These are phyloP conservation scores for Erysimum pusillum DNA, from an alignment of 441 rosid genomes.

Conservation along the genomic window DNA sequence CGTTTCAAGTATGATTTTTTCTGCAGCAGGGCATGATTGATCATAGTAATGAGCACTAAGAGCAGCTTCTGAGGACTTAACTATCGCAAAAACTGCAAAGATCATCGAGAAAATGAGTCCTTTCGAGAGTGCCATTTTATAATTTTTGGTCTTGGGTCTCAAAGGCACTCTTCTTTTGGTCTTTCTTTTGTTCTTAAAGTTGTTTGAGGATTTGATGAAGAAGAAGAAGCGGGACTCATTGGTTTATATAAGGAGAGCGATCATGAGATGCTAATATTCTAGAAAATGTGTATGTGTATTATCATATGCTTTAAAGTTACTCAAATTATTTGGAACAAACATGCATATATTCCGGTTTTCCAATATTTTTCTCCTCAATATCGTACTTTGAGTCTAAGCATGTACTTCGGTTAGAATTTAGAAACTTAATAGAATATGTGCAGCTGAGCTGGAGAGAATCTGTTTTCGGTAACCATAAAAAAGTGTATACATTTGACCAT, in stretches of 20 bases:
- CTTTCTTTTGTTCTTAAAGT: constrained; percentile 20
- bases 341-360: constrained; percentile 41
- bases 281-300: constrained; percentile 35
- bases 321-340: constrained; percentile 49
- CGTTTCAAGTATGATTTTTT: constrained; percentile 64
- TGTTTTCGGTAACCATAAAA: constrained; percentile 13
- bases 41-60: constrained; percentile 69
- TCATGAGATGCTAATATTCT: constrained; percentile 28
- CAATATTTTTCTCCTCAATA: background rate
- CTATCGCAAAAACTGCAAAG: constrained; percentile 39
- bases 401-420: constrained; percentile 43
- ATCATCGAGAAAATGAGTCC: constrained; percentile 20
- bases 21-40: constrained; percentile 70
- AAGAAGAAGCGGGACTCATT: constrained; percentile 11
- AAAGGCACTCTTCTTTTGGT: constrained; percentile 2
- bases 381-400: constrained; percentile 47
- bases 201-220: constrained; percentile 40
- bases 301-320: constrained; percentile 68
- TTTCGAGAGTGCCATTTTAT: constrained; percentile 52
- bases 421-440: constrained; percentile 26
- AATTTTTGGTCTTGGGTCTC: constrained; percentile 1
- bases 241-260: constrained; percentile 12
- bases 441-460: constrained; percentile 11
- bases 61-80: constrained; percentile 48
- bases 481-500: constrained; percentile 24